Percentiles rank a stretch among this genome's conserved stretches.
These are phyloP conservation scores for Brachypodium distachyon DNA, from an alignment of 202 grass and related monocot species.

Conservation along the genomic window DNA sequence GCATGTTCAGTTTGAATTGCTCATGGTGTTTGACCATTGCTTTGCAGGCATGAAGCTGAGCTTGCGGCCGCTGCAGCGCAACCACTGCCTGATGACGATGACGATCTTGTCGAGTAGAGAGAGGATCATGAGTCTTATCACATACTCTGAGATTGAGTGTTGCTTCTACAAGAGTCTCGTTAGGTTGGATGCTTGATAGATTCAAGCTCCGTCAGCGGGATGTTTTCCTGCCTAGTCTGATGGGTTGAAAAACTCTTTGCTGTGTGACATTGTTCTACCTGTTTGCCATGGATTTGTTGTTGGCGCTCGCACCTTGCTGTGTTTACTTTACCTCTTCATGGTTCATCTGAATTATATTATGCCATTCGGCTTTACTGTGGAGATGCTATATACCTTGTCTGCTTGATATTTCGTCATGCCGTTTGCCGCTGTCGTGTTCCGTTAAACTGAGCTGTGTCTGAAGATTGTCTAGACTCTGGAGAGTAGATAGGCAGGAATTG, in stretches of 20 bases:
- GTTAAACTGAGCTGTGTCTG: too few species aligned
- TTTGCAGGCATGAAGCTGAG: slow-evolving; percentile 57
- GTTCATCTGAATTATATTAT: background rate
- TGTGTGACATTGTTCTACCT: slow-evolving; percentile 19
- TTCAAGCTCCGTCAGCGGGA: slow-evolving; percentile 7
- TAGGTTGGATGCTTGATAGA: slow-evolving; percentile 20
- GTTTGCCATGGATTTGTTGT: slow-evolving; percentile 39
- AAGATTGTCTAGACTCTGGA: too few species aligned
- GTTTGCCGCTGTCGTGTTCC: too few species aligned
- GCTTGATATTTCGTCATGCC: too few species aligned
- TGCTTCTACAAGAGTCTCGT: slow-evolving; percentile 12
- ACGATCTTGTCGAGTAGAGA: slow-evolving; percentile 64
- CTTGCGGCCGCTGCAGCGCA: slow-evolving; percentile 49
- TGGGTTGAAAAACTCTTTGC: slow-evolving; percentile 15
- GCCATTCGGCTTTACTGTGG: background rate
- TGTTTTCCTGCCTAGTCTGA: background rate
- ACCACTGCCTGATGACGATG: slow-evolving; percentile 75
- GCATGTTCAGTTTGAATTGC: background rate
- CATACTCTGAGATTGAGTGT: background rate
- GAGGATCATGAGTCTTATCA: slow-evolving; percentile 15
- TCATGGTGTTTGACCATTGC: background rate
- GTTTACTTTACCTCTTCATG: background rate
- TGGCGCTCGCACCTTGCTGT: slow-evolving; percentile 9
- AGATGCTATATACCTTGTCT: background rate
- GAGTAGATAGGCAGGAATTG: too few species aligned